Percentiles rank a stretch among this genome's conserved stretches.
These are phyloP conservation scores for Zymoseptoria ardabiliae DNA, from an alignment of 2,329 filamentous ascomycete genomes.

Conservation along the genomic window DNA sequence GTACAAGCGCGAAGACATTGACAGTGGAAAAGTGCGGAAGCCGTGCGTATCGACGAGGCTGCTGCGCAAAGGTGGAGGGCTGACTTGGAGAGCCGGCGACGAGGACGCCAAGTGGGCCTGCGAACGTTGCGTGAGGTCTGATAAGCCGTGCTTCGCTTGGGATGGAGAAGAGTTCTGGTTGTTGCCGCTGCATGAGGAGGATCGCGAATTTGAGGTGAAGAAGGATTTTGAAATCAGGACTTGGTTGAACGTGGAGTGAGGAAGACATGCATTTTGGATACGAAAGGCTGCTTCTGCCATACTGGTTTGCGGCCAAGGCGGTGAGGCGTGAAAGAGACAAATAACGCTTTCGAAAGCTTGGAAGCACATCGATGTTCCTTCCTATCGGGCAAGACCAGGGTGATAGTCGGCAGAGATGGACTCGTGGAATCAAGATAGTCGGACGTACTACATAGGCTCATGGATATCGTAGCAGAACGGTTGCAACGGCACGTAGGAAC, in stretches of 20 bases:
- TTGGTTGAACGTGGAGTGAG: conserved; percentile 20
- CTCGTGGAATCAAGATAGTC: not conserved
- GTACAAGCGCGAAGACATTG: not conserved
- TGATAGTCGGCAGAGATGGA: not conserved
- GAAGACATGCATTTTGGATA: not conserved
- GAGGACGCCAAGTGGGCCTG: conserved; percentile 21
- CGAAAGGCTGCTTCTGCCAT: not conserved
- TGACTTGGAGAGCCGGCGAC: conserved; percentile 16
- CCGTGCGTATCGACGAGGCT: conserved; percentile 20
- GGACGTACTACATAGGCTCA: not conserved
- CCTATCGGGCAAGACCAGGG: too few relatives aligned
- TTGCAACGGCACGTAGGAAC: too few relatives aligned
- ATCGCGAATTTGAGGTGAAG: conserved; percentile 15
- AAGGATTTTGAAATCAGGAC: conserved; percentile 18
- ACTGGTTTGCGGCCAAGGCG: not conserved
- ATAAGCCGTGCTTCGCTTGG: conserved; percentile 19
- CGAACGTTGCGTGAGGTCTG: conserved; percentile 16
- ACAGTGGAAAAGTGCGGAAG: not conserved
- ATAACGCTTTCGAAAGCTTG: not conserved
- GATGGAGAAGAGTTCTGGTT: conserved; percentile 20
- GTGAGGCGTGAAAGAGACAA: not conserved
- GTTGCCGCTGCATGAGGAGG: conserved; percentile 22
- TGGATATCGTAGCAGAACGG: not conserved
- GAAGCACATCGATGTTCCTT: not conserved
- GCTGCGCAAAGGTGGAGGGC: conserved; percentile 8